Percentiles rank a stretch among this genome's conserved stretches.
Conservation (phyloP, 2,329 filamentous ascomycete species). For the Diplodia corticola region DNA sequence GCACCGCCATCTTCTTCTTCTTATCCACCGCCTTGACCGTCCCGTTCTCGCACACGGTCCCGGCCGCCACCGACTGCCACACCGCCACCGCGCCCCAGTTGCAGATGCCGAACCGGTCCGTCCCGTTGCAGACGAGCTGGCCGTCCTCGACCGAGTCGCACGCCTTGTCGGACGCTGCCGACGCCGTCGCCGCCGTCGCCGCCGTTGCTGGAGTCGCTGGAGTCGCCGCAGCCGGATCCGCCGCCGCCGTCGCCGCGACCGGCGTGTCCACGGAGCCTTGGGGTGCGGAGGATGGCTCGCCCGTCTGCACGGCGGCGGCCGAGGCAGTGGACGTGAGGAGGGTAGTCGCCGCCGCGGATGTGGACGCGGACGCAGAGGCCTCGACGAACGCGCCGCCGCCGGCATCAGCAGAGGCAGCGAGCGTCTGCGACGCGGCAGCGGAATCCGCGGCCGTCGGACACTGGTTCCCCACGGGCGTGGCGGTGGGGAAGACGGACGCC, state of each 20-base stretch:
- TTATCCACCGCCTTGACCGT: constrained; percentile 32
- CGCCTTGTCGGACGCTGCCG: neutral
- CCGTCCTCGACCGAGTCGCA: neutral
- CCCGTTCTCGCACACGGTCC: constrained; percentile 47
- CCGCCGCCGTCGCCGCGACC: no score
- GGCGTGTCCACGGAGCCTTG: no score
- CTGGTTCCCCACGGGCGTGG: no score
- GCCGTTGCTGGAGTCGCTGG: neutral
- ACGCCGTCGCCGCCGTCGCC: no score
- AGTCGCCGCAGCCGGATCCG: neutral
- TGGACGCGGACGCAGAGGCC: neutral
- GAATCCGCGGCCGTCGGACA: no score
- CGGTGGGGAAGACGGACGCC: no score
- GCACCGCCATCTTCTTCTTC: no score
- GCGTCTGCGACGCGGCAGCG: neutral
- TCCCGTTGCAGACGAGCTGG: constrained; percentile 32
- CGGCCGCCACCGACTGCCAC: constrained; percentile 40
- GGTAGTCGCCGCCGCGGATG: neutral
- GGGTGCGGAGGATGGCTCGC: no score
- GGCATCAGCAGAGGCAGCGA: neutral
- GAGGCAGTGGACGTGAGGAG: neutral
- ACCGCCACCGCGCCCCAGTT: constrained; percentile 42
- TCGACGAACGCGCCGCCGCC: neutral
- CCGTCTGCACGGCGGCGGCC: neutral
- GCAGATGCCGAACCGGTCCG: constrained; percentile 45